Evolutionary conservation across 257 asterid genomes (phyloP), one percentile per base, ranked within the genome.

Genomic region (Anisodus acutangulus): DNA sequence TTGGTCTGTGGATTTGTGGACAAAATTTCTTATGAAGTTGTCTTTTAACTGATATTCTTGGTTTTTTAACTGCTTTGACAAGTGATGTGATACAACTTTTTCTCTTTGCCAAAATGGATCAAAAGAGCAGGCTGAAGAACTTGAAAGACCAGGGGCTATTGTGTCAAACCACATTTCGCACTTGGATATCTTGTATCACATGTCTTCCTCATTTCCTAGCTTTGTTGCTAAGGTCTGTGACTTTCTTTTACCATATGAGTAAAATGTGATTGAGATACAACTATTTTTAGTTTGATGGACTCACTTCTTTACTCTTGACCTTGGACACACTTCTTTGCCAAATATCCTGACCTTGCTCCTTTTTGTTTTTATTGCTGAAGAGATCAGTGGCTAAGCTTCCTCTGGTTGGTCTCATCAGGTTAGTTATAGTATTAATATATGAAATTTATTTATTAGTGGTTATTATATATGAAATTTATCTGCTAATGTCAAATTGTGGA

Each of bases 371-470:
- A 86, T 87, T 84, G 87, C 89, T 91, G 93, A 88, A 97, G 99
- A 92, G 98, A 87, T 97, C 99, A n/a, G 99, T 95, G 92, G 95
- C 93, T 85, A 94, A 91, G 87, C 99, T 97, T 90, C 98, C 99
- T 79, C 92, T 97, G 70, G 89, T 97, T 89, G 99, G 99, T 87
- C 97, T 94, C 86, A 95, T 97, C 93, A 95, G 99, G 90, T 95
- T 85, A 88, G 95, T 88, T 84, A 79, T 78, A 78, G 49, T 35
- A n/a, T 71, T 43, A 17, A 10, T 43, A 71, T 71, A 41, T 71
- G 58, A 15, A 71, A 70, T 17, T 22, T 71, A n/a, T 8, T 53
- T 35, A 13, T 78, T 26, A 26, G 51, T 53, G 49, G 82, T 53
- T 26, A 35, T 31, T 54, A 22, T 31, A 31, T 31, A 31, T 31